phyloP scores from a whole-genome alignment of 768 basidiomycete species.

The Rhizopogon salebrosus region DNA sequence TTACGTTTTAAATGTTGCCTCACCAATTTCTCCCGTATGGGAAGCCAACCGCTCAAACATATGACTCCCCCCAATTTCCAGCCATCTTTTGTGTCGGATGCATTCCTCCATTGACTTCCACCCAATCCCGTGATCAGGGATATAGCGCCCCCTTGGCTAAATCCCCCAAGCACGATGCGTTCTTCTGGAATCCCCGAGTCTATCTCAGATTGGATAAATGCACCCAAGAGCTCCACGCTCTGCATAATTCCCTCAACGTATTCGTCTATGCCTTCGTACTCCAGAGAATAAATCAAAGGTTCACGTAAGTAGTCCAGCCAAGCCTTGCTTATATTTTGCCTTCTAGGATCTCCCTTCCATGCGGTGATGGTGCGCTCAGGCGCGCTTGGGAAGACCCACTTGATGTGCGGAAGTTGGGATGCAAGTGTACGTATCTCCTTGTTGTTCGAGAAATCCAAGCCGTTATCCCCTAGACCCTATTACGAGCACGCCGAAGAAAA shows the following conservation, averaged over 20 bases:
- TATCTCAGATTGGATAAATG: slow-evolving; percentile 66
- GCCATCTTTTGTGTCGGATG: slow-evolving; percentile 24
- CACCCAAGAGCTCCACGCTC: slow-evolving; percentile 50
- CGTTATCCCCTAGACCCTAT: slow-evolving; percentile 70
- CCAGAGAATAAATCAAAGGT: slow-evolving; percentile 37
- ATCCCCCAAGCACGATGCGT: slow-evolving; percentile 78
- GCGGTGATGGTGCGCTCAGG: slow-evolving; percentile 52
- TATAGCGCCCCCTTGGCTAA: slow-evolving; percentile 79
- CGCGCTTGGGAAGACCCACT: slow-evolving; percentile 80
- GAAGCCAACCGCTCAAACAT: slow-evolving; percentile 71
- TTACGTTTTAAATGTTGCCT: slow-evolving; percentile 14
- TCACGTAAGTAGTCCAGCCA: slow-evolving; percentile 63
- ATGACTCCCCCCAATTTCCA: slow-evolving; percentile 62
- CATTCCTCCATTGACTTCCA: slow-evolving; percentile 13
- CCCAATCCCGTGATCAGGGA: slow-evolving; percentile 66
- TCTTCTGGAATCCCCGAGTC: slow-evolving; percentile 58
- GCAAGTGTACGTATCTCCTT: not conserved
- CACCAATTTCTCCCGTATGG: slow-evolving; percentile 56
- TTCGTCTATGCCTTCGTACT: slow-evolving; percentile 53
- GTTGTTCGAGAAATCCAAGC: slow-evolving; percentile 50
- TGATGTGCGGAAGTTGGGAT: slow-evolving; percentile 57
- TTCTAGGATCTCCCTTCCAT: slow-evolving; percentile 55
- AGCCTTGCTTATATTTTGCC: slow-evolving; percentile 16
- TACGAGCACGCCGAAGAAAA: not conserved
- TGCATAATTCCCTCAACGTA: slow-evolving; percentile 58